Percentiles rank a stretch among this genome's conserved stretches.
Conservation (phyloP, 129 eudicot genomes). For the Gnaphalium uliginosum region DNA sequence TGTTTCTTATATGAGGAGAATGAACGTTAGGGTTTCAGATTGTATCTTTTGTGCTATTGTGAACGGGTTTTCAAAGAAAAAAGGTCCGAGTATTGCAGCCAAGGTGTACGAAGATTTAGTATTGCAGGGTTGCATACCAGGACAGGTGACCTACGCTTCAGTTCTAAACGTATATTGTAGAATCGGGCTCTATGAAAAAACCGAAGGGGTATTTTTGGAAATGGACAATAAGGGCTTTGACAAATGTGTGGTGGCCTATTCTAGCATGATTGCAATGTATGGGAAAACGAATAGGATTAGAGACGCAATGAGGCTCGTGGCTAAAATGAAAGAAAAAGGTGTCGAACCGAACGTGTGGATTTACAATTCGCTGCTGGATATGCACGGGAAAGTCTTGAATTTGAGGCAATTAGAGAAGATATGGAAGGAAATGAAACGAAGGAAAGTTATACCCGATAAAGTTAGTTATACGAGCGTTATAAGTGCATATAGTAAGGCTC, state of each 20-base stretch:
- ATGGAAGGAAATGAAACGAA: slow-evolving; percentile 95
- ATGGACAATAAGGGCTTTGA: slow-evolving; percentile 70
- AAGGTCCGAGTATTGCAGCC: slow-evolving; percentile 52
- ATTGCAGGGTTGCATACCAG: slow-evolving; percentile 59
- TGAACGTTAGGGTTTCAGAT: slow-evolving; percentile 63
- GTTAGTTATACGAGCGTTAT: slow-evolving; percentile 84
- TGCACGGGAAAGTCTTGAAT: slow-evolving; percentile 70
- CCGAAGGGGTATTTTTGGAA: slow-evolving; percentile 62
- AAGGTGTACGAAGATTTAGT: slow-evolving; percentile 64
- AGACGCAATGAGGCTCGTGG: slow-evolving; percentile 83
- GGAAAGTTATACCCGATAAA: slow-evolving; percentile 65
- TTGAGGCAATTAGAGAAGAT: slow-evolving; percentile 74
- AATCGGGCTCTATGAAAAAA: slow-evolving; percentile 60
- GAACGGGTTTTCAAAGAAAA: slow-evolving; percentile 67
- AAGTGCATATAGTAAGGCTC: slow-evolving; percentile 64
- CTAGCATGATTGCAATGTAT: slow-evolving; percentile 86
- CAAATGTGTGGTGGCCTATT: slow-evolving; percentile 85
- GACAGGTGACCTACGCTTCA: slow-evolving; percentile 96
- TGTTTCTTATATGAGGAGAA: slow-evolving; percentile 55
- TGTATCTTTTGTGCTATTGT: slow-evolving; percentile 90
- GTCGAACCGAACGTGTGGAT: slow-evolving; percentile 89
- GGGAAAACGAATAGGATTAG: slow-evolving; percentile 61
- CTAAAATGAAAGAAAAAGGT: slow-evolving; percentile 84
- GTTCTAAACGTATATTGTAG: slow-evolving; percentile 52
- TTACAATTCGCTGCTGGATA: slow-evolving; percentile 72